Evolutionary conservation across 1,284 basidiomycete species (phyloP), one percentile per base, ranked within the genome.

Genomic region (Schizophyllum commune): DNA sequence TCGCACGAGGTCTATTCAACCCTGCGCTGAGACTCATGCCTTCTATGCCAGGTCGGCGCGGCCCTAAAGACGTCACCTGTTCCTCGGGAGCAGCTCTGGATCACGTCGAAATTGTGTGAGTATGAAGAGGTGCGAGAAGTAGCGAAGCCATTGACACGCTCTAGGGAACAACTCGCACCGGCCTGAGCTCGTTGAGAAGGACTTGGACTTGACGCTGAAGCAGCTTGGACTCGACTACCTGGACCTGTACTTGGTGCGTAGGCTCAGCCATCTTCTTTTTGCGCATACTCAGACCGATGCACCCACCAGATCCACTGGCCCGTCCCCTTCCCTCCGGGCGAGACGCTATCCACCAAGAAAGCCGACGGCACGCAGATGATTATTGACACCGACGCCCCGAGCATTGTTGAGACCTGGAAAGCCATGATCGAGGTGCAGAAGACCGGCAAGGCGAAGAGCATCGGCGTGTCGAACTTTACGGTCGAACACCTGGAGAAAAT

Each of bases 161-260:
- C 0, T 34, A 20, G 53, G 61, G 58, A 62, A 60, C 54, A 60
- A 59, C 27, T 62, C 61, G 11, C 61, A 62, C 47, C 61, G 61
- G 2, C 61, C 61, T 9, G 61, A 62, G 19, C 58, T 56, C 47
- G 61, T 62, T 19, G 61, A 62, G 20, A 58, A 59, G 22, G 61
- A 60, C 27, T 58, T 62, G 32, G 61, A 62, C 33, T 33, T 59
- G 52, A 62, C 61, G 33, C 55, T 62, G 17, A 60, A 62, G 54
- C 58, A 62, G 47, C 61, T 62, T 22, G 61, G 57, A 11, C 20
- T 51, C 7, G 58, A 59, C 19, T 62, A 62, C 54, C 58, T 62
- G n/a, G 61, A 60, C 55, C 58, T 62, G 5, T 62, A 60, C 55
- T 58, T 59, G n/a, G 56, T 39, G 22, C 2, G 56, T 32, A 17